Evolutionary conservation across 805 yeast genomes (phyloP).

Genomic region (Torulaspora quercuum): DNA sequence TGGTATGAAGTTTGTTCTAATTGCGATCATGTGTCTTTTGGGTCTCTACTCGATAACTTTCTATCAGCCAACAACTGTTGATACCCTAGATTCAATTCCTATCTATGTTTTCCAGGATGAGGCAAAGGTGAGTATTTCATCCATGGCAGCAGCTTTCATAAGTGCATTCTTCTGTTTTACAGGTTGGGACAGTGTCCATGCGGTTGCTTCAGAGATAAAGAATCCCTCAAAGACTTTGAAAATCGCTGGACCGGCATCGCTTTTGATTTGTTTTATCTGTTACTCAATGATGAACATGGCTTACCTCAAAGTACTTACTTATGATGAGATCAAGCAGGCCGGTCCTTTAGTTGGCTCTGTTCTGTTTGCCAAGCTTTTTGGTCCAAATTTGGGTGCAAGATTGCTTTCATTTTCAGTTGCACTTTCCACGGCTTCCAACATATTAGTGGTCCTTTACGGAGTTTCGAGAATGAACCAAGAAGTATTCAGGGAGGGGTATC

Average conservation of each 20-base stretch:
- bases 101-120: conserved; percentile 30
- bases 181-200: conserved; percentile 64
- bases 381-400: conserved; percentile 49
- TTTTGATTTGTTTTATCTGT: conserved; percentile 46
- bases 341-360: conserved; percentile 60
- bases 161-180: conserved; percentile 57
- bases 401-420: conserved; percentile 57
- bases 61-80: conserved; percentile 22
- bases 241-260: conserved; percentile 58
- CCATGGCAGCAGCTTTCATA: conserved; percentile 52
- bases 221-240: conserved; percentile 56
- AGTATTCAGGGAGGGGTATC: conserved; percentile 57
- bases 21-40: conserved; percentile 51
- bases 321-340: conserved; percentile 49
- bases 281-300: conserved; percentile 54
- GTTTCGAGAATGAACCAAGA: conserved; percentile 63
- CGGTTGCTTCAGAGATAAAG: conserved; percentile 57
- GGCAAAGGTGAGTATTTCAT: conserved; percentile 39
- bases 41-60: conserved; percentile 58
- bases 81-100: conserved; percentile 10
- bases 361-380: conserved; percentile 54
- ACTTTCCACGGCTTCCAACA: conserved; percentile 59
- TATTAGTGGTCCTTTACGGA: conserved; percentile 57
- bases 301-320: conserved; percentile 52
- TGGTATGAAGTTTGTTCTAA: conserved; percentile 51